phyloP scores from a whole-genome alignment of 345 rosid genomes.

The Eucalyptus urophylla region DNA sequence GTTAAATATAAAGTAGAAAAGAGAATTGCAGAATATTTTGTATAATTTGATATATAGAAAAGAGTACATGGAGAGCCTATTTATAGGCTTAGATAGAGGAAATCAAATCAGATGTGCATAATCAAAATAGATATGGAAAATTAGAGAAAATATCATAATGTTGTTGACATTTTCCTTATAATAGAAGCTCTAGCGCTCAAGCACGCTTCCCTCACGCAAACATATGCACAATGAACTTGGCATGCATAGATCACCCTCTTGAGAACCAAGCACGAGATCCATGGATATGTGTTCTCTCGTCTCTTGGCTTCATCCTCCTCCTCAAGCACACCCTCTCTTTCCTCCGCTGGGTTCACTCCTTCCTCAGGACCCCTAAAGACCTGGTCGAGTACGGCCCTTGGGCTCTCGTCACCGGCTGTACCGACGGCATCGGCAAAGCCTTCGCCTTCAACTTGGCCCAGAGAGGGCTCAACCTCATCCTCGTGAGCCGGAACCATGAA shows the following conservation, averaged over 20 bases:
- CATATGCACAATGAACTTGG: neutral
- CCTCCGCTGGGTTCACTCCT: slow-evolving; percentile 29
- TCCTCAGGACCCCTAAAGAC: slow-evolving; percentile 27
- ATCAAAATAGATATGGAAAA: too few relatives aligned
- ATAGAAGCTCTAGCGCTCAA: neutral
- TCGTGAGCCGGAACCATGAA: slow-evolving; percentile 46
- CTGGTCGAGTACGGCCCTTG: slow-evolving; percentile 63
- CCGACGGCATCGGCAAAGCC: slow-evolving; percentile 84
- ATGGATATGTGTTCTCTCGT: slow-evolving; percentile 11
- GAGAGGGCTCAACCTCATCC: slow-evolving; percentile 51
- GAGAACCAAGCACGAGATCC: neutral
- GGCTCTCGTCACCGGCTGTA: slow-evolving; percentile 85
- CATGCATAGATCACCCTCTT: neutral
- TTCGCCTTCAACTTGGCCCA: slow-evolving; percentile 50
- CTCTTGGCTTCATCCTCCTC: slow-evolving; percentile 35
- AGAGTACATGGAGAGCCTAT: too few relatives aligned
- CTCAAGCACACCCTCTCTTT: slow-evolving; percentile 19
- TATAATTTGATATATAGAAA: too few relatives aligned
- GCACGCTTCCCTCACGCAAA: neutral
- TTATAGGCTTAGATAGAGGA: too few relatives aligned
- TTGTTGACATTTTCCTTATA: neutral
- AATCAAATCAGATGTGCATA: too few relatives aligned
- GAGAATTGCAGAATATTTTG: too few relatives aligned
- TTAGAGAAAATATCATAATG: too few relatives aligned
- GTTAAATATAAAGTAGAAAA: too few relatives aligned